Base-by-base conservation (phyloP, 768 basidiomycete species). In the Rhizopogon rudus region DNA sequence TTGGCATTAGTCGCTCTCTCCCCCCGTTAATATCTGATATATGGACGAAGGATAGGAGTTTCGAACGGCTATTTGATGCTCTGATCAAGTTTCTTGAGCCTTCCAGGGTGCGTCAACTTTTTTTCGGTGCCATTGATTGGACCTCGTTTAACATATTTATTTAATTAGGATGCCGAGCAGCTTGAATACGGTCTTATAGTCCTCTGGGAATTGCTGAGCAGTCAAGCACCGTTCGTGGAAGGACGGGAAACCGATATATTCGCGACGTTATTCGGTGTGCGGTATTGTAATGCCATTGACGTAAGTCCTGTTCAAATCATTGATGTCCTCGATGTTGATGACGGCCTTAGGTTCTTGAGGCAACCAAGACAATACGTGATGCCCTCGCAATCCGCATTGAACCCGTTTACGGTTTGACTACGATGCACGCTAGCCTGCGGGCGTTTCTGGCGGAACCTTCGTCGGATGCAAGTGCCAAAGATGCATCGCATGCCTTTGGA, bases 401-500 rank as follows among this genome's bases (percentile, higher is more conserved):
- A 58, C 87, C 92, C 17, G 88, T 93, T 20, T 92, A 90, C 62
- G 91, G 91, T 6, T 70, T 93, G 60, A 91, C 88, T 13, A 92
- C 88, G 5, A 80, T 92, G 75, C 89, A 92, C 58, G 85, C 84
- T 31, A 82, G 80, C 63, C 65, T 93, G 42, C 82, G 82, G 29
- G 67, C 79, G 10, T 93, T 93, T 71, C 74, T 82, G 22, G 71
- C 75, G 3, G 78, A 84, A 55, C 69, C 81, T 16, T 65, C 73
- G 40, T 78, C 80, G 12, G 79, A 79, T 41, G 72, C 68, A 31
- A 81, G 82, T 37, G 74, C 78, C 52, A 88, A 84, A 65, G 76
- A 86, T 5, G 73, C 82, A 12, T 82, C 87, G 1, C 86, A 86
- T 65, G 89, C 90, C 4, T 93, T 92, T 69, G 92, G 91, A 5